These are phyloP conservation scores for Saturnispora hagleri DNA, from an alignment of 805 yeast genomes.

Conservation along the genomic window DNA sequence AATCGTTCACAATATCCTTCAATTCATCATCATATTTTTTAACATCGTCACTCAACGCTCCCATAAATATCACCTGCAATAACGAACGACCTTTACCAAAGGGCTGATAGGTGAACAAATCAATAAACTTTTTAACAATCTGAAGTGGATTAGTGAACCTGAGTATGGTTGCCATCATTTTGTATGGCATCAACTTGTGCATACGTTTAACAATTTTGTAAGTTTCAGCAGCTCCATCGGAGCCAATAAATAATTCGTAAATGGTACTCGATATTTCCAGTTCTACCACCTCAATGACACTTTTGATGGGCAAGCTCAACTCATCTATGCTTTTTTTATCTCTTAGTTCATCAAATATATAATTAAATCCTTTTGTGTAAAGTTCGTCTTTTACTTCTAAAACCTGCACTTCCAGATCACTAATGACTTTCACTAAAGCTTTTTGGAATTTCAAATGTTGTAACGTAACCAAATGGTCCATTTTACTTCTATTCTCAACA, in stretches of 20 bases:
- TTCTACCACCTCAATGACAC: slow-evolving; percentile 74
- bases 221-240: slow-evolving; percentile 71
- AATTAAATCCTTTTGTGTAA: slow-evolving; percentile 40
- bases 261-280: slow-evolving; percentile 78
- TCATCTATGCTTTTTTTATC: slow-evolving; percentile 35
- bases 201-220: slow-evolving; percentile 61
- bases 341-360: slow-evolving; percentile 60
- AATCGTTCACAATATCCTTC: slow-evolving; percentile 3
- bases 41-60: slow-evolving; percentile 67
- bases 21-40: slow-evolving; percentile 43
- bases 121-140: slow-evolving; percentile 70
- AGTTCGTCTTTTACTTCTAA: slow-evolving; percentile 30
- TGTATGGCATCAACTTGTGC: slow-evolving; percentile 75
- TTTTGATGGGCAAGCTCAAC: slow-evolving; percentile 55
- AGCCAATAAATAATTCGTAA: slow-evolving; percentile 71
- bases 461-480: slow-evolving; percentile 49
- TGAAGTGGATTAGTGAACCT: slow-evolving; percentile 82
- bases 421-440: slow-evolving; percentile 31
- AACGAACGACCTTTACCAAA: slow-evolving; percentile 37
- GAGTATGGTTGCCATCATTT: slow-evolving; percentile 64
- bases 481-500: slow-evolving; percentile 43
- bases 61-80: slow-evolving; percentile 64
- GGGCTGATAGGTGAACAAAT: slow-evolving; percentile 63
- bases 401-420: slow-evolving; percentile 30
- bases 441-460: slow-evolving; percentile 68